Percentiles rank a stretch among this genome's conserved stretches.
phyloP scores from a whole-genome alignment of 768 basidiomycete species.

The Rhodotorula paludigena region DNA sequence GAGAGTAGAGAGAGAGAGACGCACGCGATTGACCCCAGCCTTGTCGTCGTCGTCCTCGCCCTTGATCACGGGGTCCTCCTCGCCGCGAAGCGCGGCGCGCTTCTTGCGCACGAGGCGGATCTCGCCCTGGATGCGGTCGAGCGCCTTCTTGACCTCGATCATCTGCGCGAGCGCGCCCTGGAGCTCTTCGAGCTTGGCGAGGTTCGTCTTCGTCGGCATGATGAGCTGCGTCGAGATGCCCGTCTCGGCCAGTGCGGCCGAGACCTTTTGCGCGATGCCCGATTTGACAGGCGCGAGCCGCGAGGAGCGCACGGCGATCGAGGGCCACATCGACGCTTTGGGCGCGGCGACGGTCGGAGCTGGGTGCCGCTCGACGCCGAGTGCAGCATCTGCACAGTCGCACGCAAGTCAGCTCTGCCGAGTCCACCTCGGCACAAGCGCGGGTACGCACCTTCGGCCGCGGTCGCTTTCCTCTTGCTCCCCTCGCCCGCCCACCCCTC shows the following conservation, averaged over 20 bases:
- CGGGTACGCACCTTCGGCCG: conserved; percentile 20
- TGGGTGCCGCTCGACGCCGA: conserved; percentile 45
- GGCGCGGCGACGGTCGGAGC: conserved; percentile 28
- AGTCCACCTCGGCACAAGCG: background rate
- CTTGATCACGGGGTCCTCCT: conserved; percentile 25
- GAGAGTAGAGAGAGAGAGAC: background rate
- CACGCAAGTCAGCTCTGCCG: conserved; percentile 21
- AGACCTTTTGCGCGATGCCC: conserved; percentile 67
- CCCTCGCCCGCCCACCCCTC: conserved; percentile 40
- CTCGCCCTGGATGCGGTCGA: conserved; percentile 83
- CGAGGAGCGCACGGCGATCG: conserved; percentile 77
- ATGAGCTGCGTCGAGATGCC: conserved; percentile 72
- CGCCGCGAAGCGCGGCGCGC: conserved; percentile 21
- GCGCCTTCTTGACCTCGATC: conserved; percentile 71
- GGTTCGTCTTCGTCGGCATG: conserved; percentile 87
- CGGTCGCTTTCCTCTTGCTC: conserved; percentile 31
- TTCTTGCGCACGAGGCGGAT: conserved; percentile 59
- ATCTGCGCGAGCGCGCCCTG: conserved; percentile 66
- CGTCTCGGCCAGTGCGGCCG: conserved; percentile 69
- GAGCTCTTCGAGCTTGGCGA: conserved; percentile 66
- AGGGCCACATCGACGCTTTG: conserved; percentile 43
- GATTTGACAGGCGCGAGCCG: conserved; percentile 77
- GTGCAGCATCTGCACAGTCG: conserved; percentile 32
- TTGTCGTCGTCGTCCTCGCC: conserved; percentile 18
- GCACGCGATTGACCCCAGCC: conserved; percentile 6